phyloP scores from a whole-genome alignment of 1,284 basidiomycete species.

The Cutaneotrichosporon sp. region DNA sequence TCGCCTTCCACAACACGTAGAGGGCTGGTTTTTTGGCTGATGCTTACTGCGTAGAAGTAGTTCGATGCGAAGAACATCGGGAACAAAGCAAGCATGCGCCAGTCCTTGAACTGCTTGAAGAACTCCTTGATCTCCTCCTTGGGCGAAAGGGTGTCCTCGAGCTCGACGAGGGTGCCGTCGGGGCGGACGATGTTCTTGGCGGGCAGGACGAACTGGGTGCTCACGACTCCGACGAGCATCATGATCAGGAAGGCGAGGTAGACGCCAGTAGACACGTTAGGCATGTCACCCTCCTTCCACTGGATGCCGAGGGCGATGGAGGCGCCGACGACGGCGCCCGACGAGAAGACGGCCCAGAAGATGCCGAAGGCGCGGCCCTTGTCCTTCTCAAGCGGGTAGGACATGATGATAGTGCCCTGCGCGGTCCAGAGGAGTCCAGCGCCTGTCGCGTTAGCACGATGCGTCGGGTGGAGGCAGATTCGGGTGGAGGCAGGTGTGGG shows the following conservation, averaged over 20 bases:
- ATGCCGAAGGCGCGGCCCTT: conserved; percentile 16
- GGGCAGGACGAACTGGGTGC: conserved; percentile 42
- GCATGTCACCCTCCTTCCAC: conserved; percentile 28
- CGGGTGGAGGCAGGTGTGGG: too few species aligned
- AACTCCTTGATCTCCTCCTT: conserved; percentile 37
- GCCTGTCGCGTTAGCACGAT: neutral
- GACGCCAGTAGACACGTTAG: conserved; percentile 40
- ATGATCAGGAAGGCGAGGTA: conserved; percentile 51
- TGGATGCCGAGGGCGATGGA: conserved; percentile 55
- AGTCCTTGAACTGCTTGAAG: conserved; percentile 38
- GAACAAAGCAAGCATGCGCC: conserved; percentile 41
- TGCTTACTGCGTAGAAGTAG: conserved; percentile 40
- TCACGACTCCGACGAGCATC: conserved; percentile 41
- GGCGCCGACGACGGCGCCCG: conserved; percentile 55
- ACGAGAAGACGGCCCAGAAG: conserved; percentile 57
- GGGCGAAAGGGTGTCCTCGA: conserved; percentile 26
- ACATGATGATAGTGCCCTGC: conserved; percentile 57
- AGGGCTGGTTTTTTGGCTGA: too few species aligned
- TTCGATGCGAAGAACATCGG: conserved; percentile 47
- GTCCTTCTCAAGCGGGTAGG: conserved; percentile 53
- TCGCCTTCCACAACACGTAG: too few species aligned
- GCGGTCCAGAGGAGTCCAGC: conserved; percentile 45
- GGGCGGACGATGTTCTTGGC: conserved; percentile 40
- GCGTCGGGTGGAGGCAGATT: too few species aligned
- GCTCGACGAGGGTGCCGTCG: conserved; percentile 43